These are phyloP conservation scores for Botrytis byssoidea DNA, from an alignment of 2,329 filamentous ascomycete genomes.

Conservation along the genomic window DNA sequence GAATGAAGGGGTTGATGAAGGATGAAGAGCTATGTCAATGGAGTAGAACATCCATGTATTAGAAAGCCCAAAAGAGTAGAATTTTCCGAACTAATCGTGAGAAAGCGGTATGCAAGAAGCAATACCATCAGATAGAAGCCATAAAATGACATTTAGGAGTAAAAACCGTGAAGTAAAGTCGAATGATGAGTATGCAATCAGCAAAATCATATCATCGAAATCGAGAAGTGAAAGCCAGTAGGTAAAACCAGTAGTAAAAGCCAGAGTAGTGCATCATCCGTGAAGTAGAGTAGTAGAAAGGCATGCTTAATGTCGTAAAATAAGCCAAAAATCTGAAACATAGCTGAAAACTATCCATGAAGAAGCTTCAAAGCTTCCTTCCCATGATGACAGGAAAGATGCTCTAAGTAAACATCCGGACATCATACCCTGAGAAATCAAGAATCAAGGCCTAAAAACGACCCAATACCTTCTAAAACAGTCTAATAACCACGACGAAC, in stretches of 20 bases:
- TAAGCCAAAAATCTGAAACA: not conserved
- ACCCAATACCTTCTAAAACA: not conserved
- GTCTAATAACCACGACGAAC: conserved; percentile 17
- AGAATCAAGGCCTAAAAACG: not conserved
- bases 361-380: conserved; percentile 3
- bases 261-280: not conserved
- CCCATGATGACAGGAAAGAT: not conserved
- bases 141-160: not conserved
- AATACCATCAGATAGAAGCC: not conserved
- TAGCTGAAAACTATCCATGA: not conserved
- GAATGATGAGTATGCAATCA: not conserved
- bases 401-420: not conserved
- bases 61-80: not conserved
- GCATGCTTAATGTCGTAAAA: conserved; percentile 4
- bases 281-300: not conserved
- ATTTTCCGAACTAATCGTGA: too few species aligned
- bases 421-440: conserved; percentile 1
- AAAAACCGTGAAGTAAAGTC: not conserved
- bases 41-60: not conserved
- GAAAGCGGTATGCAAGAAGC: not conserved
- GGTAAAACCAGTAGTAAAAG: not conserved
- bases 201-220: not conserved
- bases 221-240: not conserved
- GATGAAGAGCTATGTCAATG: not conserved
- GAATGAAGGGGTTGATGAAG: not conserved